phyloP scores from a whole-genome alignment of 257 asterid genomes.

The Thymus quinquecostatus region DNA sequence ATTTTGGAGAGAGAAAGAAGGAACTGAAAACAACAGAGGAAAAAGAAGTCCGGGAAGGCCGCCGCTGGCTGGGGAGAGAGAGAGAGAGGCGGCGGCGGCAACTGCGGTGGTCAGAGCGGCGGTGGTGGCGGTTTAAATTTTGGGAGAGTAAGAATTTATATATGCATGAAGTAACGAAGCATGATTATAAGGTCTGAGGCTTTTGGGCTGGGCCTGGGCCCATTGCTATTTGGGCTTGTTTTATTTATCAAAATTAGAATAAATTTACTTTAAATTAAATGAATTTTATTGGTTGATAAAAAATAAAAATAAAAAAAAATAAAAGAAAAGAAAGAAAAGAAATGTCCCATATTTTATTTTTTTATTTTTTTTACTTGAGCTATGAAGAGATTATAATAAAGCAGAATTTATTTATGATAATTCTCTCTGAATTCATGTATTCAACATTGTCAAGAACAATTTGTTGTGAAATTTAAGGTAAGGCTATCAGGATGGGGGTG shows the following conservation, averaged over 20 bases:
- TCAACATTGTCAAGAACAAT: no score
- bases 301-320: no score
- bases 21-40: not conserved
- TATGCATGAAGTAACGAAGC: not conserved
- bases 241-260: no score
- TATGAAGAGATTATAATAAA: no score
- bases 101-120: not conserved
- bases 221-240: not conserved
- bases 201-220: constrained; percentile 24
- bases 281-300: no score
- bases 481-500: constrained; percentile 41
- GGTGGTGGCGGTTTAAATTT: constrained; percentile 16
- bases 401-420: no score
- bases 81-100: not conserved
- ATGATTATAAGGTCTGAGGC: not conserved
- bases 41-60: not conserved
- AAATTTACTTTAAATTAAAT: no score
- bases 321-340: no score
- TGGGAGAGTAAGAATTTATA: not conserved
- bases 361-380: no score
- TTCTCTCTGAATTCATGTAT: no score
- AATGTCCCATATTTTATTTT: no score
- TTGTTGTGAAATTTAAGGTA: no score
- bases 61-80: not conserved
- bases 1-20: constrained; percentile 32